Base-by-base conservation (phyloP, 179 eudicot genomes). In the Spergularia azorica region DNA sequence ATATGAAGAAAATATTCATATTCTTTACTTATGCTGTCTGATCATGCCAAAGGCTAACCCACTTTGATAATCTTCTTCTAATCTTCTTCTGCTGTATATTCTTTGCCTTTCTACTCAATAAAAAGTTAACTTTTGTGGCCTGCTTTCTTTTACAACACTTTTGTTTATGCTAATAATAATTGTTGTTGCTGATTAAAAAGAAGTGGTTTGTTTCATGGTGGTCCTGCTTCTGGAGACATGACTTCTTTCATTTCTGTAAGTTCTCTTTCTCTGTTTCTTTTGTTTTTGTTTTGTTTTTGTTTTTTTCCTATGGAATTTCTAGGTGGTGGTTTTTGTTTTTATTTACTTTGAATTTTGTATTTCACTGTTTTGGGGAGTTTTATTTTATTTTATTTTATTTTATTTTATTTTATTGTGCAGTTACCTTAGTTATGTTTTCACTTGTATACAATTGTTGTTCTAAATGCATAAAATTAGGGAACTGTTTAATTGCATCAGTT, bases 191-290 rank as follows among this genome's bases (percentile, higher is more conserved):
- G 4, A 32, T 4, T 52, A 61, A 60, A 38, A 1, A 9, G 58
- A 15, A 55, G 21, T 62, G 36, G 36, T 26, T 32, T 67, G 50
- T 12, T 13, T 58, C 12, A 15, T 26, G 39, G 38, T 41, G 17
- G 55, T 46, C 9, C 50, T 54, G 7, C 77, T 60, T 82, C 77
- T 60, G 4, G 70, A 52, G 67, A 51, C 71, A 82, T 82, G 85
- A 72, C 10, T 26, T 75, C 79, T 20, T 69, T 80, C 43, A 20
- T 72, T 66, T 79, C 75, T 71, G 85, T 82, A 82, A 75, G 82
- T 76, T 26, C 50, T 15, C 9, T 58, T 21, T 16, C 41, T 9
- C 62, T 59, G 0, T 55, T 9, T 15, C n/a, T 4, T 3, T 61
- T 20, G 8, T 26, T 6, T 1, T 43, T 74, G 15, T 3, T 54